Conservation (phyloP, 2,329 filamentous ascomycete species). For the Hypomyces perniciosus region DNA sequence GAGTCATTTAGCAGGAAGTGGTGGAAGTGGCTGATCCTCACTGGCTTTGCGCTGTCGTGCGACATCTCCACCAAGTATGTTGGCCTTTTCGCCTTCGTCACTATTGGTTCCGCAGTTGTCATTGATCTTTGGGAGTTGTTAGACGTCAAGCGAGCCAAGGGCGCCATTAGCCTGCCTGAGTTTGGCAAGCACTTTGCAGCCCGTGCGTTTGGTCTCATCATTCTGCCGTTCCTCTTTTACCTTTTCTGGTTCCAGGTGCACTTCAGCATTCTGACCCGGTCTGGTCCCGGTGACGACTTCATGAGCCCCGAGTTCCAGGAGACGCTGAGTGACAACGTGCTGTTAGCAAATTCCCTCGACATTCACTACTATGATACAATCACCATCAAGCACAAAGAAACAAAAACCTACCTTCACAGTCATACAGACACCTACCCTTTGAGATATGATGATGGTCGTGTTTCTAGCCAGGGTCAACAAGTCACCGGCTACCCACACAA, state of each 20-base stretch:
- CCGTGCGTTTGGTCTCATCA: conserved; percentile 75
- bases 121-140: conserved; percentile 95
- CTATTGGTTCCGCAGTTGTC: conserved; percentile 85
- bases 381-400: conserved; percentile 91
- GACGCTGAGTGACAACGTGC: conserved; percentile 88
- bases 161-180: conserved; percentile 69
- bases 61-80: conserved; percentile 99
- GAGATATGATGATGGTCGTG: conserved; percentile 92
- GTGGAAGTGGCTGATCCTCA: conserved; percentile 99
- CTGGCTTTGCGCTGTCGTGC: conserved; percentile 89
- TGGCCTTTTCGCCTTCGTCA: conserved; percentile 92
- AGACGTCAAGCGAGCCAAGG: conserved; percentile 77
- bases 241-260: conserved; percentile 99
- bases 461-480: conserved; percentile 96
- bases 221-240: conserved; percentile 95
- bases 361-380: conserved; percentile 90
- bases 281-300: conserved; percentile 94
- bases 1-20: conserved; percentile 88
- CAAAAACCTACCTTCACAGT: conserved; percentile 92
- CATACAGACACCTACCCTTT: conserved; percentile 85
- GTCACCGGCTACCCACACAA: conserved; percentile 97
- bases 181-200: conserved; percentile 89
- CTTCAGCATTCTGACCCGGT: conserved; percentile 80
- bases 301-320: conserved; percentile 99
- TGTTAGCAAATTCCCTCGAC: conserved; percentile 78